Base-by-base conservation (phyloP, 2,329 filamentous ascomycete species). In the Polytolypa hystricis region DNA sequence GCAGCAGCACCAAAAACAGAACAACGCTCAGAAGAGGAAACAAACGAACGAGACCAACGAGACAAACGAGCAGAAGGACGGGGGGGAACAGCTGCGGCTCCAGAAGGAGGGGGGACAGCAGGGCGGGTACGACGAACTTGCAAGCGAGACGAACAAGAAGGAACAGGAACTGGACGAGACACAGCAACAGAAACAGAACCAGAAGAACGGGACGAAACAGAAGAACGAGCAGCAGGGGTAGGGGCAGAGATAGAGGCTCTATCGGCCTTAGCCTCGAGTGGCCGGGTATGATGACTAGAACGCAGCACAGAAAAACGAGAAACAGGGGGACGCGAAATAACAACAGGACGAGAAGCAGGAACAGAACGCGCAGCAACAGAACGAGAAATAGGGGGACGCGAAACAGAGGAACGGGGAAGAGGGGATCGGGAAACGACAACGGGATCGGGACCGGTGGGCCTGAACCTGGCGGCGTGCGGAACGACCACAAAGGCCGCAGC, bases 291-390 rank as follows among this genome's bases (percentile, higher is more conserved):
- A 3, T 26, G 23, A 26, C 23, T 26, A 26, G 12, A 26, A 26
- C 9, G 12, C 9, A 26, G 12, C 9, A 26, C 3, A 4, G 12
- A 26, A 26, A 26, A 26, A 26, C 19, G 15, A 18, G 21, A 32
- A 10, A 12, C 3, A 32, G 4, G 2, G 28, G n/a, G 8, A 15
- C 19, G 23, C 9, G 26, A n/a, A 40, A 23, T 23, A 29, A 21
- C 25, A 40, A 30, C 14, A 37, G 21, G 26, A 39, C 15, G 8
- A 19, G 12, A 39, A 9, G 28, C 23, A 34, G 16, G 20, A 15
- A 11, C 14, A 27, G n/a, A 8, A n/a, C 12, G 21, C 12, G 23
- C 30, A 34, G 12, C 8, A 33, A 37, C 7, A 19, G 8, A 36
- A 32, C 30, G 30, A 30, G 25, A 7, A 36, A 23, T 35, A 29